Evolutionary conservation across 352 stramenopile species (phyloP).

Genomic region (Phytopythium ostracodes): DNA sequence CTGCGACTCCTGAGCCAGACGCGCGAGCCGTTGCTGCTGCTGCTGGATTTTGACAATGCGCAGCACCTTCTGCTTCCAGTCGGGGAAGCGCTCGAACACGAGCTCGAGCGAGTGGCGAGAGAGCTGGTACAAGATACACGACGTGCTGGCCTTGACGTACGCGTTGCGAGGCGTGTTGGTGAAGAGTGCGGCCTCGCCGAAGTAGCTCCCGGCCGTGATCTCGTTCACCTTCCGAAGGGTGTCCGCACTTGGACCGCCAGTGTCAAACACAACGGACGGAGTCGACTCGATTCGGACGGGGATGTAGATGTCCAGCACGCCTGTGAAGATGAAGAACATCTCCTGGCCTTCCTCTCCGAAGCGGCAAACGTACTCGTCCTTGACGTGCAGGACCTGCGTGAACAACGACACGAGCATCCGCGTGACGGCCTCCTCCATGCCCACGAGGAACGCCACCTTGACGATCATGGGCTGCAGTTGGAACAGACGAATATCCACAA

Average conservation of each 20-base stretch:
- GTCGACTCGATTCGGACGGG: slow-evolving; percentile 3
- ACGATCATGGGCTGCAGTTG: slow-evolving; percentile 64
- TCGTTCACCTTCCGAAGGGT: slow-evolving; percentile 47
- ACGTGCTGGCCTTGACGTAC: slow-evolving; percentile 55
- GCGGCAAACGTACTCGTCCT: slow-evolving; percentile 53
- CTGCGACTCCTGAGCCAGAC: slow-evolving; percentile 36
- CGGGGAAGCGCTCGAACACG: slow-evolving; percentile 54
- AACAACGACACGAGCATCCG: slow-evolving; percentile 56
- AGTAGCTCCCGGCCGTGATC: slow-evolving; percentile 55
- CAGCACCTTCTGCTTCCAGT: slow-evolving; percentile 64
- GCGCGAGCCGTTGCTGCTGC: slow-evolving; percentile 49
- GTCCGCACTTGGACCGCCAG: background rate
- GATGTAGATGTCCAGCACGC: slow-evolving; percentile 51
- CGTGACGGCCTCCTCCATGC: slow-evolving; percentile 48
- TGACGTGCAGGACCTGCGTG: slow-evolving; percentile 49
- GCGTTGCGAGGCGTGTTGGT: slow-evolving; percentile 53
- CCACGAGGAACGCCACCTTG: slow-evolving; percentile 60
- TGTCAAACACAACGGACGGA: background rate
- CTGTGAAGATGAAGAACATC: slow-evolving; percentile 71
- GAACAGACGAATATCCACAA: slow-evolving; percentile 64
- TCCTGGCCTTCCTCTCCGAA: slow-evolving; percentile 55
- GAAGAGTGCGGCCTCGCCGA: slow-evolving; percentile 54
- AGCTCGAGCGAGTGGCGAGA: slow-evolving; percentile 51
- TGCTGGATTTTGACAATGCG: slow-evolving; percentile 62
- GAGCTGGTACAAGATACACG: slow-evolving; percentile 54